A percentile compares a stretch with the other conserved stretches of the same genome.
phyloP scores from a whole-genome alignment of 495 filamentous ascomycete species.

The Penicillium silybi region DNA sequence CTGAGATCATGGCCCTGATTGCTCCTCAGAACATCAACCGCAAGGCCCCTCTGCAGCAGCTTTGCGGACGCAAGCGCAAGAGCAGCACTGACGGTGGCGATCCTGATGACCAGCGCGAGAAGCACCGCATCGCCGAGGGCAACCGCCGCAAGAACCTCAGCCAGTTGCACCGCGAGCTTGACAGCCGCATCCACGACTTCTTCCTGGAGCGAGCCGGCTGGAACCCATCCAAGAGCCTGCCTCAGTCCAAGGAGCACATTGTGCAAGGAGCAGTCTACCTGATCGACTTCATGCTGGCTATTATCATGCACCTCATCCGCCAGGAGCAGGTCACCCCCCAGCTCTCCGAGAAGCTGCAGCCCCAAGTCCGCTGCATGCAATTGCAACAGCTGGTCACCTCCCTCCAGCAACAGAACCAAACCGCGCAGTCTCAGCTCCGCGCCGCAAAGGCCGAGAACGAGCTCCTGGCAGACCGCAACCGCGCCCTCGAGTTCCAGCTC shows the following conservation, averaged over 20 bases:
- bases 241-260: conserved; percentile 47
- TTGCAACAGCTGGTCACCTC: conserved; percentile 35
- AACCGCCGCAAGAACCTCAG: conserved; percentile 45
- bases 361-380: conserved; percentile 43
- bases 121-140: conserved; percentile 46
- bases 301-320: conserved; percentile 39
- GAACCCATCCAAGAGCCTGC: conserved; percentile 44
- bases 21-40: conserved; percentile 41
- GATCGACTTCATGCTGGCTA: conserved; percentile 41
- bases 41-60: conserved; percentile 43
- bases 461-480: conserved; percentile 34
- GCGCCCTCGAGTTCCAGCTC: conserved; percentile 39
- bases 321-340: conserved; percentile 41
- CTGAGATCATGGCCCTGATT: conserved; percentile 37
- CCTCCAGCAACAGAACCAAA: conserved; percentile 42
- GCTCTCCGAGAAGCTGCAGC: conserved; percentile 41
- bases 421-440: conserved; percentile 34
- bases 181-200: conserved; percentile 39
- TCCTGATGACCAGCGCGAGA: conserved; percentile 42
- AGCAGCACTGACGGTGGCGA: conserved; percentile 34
- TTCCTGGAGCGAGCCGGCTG: conserved; percentile 45
- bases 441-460: conserved; percentile 39
- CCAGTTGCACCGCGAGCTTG: conserved; percentile 40
- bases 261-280: conserved; percentile 43
- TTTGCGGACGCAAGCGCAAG: conserved; percentile 46